These are phyloP conservation scores for Starmerella bacillaris DNA, from an alignment of 805 yeast species.

Conservation along the genomic window DNA sequence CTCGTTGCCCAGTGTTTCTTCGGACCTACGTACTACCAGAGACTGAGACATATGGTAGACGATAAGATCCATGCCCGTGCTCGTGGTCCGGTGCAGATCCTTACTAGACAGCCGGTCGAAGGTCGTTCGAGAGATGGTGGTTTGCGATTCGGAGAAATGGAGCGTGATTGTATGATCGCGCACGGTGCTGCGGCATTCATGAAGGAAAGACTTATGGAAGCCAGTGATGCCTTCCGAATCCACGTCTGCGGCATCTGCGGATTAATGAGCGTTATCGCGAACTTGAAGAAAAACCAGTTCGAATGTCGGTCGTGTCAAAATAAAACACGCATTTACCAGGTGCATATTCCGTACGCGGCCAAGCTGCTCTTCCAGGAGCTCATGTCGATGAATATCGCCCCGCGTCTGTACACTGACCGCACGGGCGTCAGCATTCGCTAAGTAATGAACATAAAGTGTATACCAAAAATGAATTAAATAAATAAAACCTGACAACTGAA, in stretches of 20 bases:
- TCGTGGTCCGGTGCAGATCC: slow-evolving; percentile 93
- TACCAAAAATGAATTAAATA: not conserved
- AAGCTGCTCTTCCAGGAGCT: slow-evolving; percentile 94
- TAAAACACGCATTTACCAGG: slow-evolving; percentile 94
- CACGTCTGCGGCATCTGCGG: slow-evolving; percentile 98
- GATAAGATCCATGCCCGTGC: slow-evolving; percentile 99
- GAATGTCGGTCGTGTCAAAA: slow-evolving; percentile 98
- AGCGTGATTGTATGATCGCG: slow-evolving; percentile 99
- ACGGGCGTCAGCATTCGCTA: slow-evolving; percentile 33
- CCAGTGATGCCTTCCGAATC: slow-evolving; percentile 96
- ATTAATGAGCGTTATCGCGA: slow-evolving; percentile 92
- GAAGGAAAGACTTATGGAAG: slow-evolving; percentile 96
- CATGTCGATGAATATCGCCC: slow-evolving; percentile 98
- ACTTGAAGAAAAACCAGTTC: slow-evolving; percentile 89
- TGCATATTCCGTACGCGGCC: slow-evolving; percentile 96
- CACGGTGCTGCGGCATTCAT: slow-evolving; percentile 98
- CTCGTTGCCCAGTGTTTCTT: slow-evolving; percentile 95
- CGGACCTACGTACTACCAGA: slow-evolving; percentile 98
- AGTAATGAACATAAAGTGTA: too few species aligned
- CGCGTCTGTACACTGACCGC: slow-evolving; percentile 89
- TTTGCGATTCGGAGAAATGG: slow-evolving; percentile 98
- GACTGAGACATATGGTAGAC: slow-evolving; percentile 98
- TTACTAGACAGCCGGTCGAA: slow-evolving; percentile 96
- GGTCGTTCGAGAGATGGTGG: slow-evolving; percentile 99
- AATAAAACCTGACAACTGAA: too few species aligned